Conservation (phyloP, 1,284 basidiomycete genomes). For the Boletellus dicymbophilus region DNA sequence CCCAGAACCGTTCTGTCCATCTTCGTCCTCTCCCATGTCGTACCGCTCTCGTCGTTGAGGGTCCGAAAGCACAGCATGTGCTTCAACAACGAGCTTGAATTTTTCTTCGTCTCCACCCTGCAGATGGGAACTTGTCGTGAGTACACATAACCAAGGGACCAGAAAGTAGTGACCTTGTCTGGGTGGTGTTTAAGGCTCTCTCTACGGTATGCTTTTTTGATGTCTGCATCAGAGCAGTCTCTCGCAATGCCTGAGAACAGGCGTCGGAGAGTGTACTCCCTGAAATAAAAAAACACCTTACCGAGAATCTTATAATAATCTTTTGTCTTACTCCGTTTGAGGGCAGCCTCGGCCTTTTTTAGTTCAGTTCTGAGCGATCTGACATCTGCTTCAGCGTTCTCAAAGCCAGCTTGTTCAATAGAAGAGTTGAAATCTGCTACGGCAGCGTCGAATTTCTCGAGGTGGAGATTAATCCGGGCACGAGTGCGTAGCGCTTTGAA, state of each 20-base stretch:
- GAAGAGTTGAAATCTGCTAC: conserved; percentile 80
- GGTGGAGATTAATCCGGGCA: conserved; percentile 74
- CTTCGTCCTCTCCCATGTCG: conserved; percentile 77
- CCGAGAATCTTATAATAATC: conserved; percentile 82
- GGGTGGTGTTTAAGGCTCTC: conserved; percentile 84
- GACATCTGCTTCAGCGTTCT: conserved; percentile 63
- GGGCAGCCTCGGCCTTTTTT: conserved; percentile 72
- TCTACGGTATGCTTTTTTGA: conserved; percentile 79
- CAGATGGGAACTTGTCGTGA: conserved; percentile 3
- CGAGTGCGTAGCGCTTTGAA: conserved; percentile 89
- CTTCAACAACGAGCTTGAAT: conserved; percentile 82
- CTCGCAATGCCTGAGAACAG: conserved; percentile 52
- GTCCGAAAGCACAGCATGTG: conserved; percentile 76
- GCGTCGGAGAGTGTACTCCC: conserved; percentile 10
- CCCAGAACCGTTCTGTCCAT: conserved; percentile 49
- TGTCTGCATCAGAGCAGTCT: conserved; percentile 66
- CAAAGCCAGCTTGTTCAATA: conserved; percentile 65
- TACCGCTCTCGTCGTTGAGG: conserved; percentile 68
- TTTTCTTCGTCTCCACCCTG: conserved; percentile 82
- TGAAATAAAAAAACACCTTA: conserved; percentile 7
- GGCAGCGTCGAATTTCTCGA: conserved; percentile 74
- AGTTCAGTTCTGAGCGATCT: conserved; percentile 66
- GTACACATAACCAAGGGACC: background rate
- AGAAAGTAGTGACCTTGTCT: conserved; percentile 58
- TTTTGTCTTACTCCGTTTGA: conserved; percentile 85